Conservation (phyloP, 2,329 filamentous ascomycete genomes). For the Ophiosphaerella narmari region DNA sequence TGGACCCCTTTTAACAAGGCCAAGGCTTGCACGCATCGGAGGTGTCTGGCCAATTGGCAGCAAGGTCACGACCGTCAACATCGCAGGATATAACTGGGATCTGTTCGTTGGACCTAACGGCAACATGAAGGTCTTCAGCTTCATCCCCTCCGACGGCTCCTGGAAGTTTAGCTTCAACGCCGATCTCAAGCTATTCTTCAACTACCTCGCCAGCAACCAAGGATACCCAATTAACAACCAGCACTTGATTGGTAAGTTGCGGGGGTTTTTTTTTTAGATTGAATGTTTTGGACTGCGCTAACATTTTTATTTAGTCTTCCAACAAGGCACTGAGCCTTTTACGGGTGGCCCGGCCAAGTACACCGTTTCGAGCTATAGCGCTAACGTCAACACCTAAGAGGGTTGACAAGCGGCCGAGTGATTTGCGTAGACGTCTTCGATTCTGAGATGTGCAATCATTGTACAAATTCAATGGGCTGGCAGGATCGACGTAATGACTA, state of each 20-base stretch:
- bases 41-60: constrained; percentile 22
- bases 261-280: not conserved
- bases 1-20: not conserved
- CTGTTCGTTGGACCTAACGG: constrained; percentile 65
- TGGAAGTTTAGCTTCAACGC: constrained; percentile 56
- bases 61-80: constrained; percentile 37
- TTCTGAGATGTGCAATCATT: too few relatives aligned
- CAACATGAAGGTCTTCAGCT: constrained; percentile 64
- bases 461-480: too few relatives aligned
- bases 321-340: constrained; percentile 31
- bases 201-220: constrained; percentile 58
- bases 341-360: constrained; percentile 27
- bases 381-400: not conserved
- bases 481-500: too few relatives aligned
- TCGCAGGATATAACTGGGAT: constrained; percentile 59
- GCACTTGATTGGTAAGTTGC: constrained; percentile 28
- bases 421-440: too few relatives aligned
- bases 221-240: constrained; percentile 41
- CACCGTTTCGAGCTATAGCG: constrained; percentile 11
- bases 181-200: constrained; percentile 62
- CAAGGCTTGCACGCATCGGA: constrained; percentile 21
- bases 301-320: constrained; percentile 15
- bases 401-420: too few relatives aligned
- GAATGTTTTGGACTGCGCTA: not conserved
- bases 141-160: constrained; percentile 47